phyloP scores from a whole-genome alignment of 1,139 yeast genomes.

The Williopsis jadinii region DNA sequence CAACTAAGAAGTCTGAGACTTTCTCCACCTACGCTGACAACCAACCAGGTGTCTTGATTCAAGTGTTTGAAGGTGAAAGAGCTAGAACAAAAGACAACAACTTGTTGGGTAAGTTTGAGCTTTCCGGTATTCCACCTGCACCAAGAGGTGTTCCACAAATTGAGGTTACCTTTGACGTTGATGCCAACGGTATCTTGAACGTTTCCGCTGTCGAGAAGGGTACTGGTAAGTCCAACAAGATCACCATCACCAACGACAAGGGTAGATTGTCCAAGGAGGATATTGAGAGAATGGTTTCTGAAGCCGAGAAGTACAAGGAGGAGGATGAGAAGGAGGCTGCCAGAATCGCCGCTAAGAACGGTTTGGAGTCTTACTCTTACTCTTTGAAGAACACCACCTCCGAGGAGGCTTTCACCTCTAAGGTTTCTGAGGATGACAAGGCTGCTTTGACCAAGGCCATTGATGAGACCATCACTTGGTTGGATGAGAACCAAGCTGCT shows the following conservation, averaged over 20 bases:
- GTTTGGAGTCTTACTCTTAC: slow-evolving; percentile 87
- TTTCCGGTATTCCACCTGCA: slow-evolving; percentile 90
- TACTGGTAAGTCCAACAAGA: slow-evolving; percentile 73
- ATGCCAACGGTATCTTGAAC: slow-evolving; percentile 89
- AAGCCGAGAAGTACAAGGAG: slow-evolving; percentile 80
- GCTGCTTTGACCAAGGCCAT: slow-evolving; percentile 76
- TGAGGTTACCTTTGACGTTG: slow-evolving; percentile 88
- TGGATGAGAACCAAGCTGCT: slow-evolving; percentile 83
- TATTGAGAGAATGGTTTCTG: slow-evolving; percentile 90
- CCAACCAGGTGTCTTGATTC: slow-evolving; percentile 91
- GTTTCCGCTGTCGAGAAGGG: slow-evolving; percentile 93
- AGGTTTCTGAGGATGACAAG: slow-evolving; percentile 75
- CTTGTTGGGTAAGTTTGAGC: slow-evolving; percentile 88
- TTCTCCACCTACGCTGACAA: slow-evolving; percentile 91
- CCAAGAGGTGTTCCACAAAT: slow-evolving; percentile 96
- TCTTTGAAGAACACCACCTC: slow-evolving; percentile 76
- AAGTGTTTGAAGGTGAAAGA: slow-evolving; percentile 93
- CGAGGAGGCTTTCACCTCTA: slow-evolving; percentile 77
- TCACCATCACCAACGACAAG: slow-evolving; percentile 87
- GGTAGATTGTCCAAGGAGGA: slow-evolving; percentile 95
- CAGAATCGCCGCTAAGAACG: slow-evolving; percentile 81
- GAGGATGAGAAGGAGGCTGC: slow-evolving; percentile 79
- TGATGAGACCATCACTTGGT: slow-evolving; percentile 81
- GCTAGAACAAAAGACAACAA: slow-evolving; percentile 90
- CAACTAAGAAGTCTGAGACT: slow-evolving; percentile 85